Evolutionary conservation across 345 rosid species (phyloP), one percentile per base, ranked within the genome.

Genomic region (Eucalyptus urophylla): DNA sequence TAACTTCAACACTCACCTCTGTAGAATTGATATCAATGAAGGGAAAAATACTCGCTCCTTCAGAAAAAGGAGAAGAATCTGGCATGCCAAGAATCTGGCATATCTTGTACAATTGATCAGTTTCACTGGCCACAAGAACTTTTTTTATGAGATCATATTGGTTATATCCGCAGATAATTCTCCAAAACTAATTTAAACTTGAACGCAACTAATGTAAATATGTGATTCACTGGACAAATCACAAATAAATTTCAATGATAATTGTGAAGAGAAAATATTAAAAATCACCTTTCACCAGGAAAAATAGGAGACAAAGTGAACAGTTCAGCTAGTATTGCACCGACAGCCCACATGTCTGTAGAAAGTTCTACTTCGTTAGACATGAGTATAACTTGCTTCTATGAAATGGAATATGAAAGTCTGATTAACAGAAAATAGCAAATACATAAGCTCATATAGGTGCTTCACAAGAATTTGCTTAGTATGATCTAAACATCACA

Each of bases 321-420:
- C 91, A 97, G 97, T 95, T 97, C 99, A 90, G 99, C 98, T 85
- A 97, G 86, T 92, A 97, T 93, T 65, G 99, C 96, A 58, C 99
- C 99, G 90, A 97, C 97, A 49, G 99, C 99, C 99, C 99, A 97
- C 99, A 97, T 96, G 67, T 97, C 99, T 97, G 96, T 81, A 91
- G 87, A 89, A 87, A 87, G 31, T 86, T 56, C 89, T 69, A 87
- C 87, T 80, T 80, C 25, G 53, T 91, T 90, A 86, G 58, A 51
- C 88, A 86, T 53, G 16, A 86, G 47, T 53, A 86, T 15, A 86
- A 50, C 60, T 50, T 21, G 67, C 62, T 86, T 49, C 47, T 54
- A 13, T 86, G 43, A 40, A 86, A 86, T 45, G n/a, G n/a, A 14
- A 22, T 16, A 86, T 33, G 60, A 47, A 86, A 86, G 17, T 51